These are phyloP conservation scores for Suillus clintonianus DNA, from an alignment of 768 basidiomycete species.

Conservation along the genomic window DNA sequence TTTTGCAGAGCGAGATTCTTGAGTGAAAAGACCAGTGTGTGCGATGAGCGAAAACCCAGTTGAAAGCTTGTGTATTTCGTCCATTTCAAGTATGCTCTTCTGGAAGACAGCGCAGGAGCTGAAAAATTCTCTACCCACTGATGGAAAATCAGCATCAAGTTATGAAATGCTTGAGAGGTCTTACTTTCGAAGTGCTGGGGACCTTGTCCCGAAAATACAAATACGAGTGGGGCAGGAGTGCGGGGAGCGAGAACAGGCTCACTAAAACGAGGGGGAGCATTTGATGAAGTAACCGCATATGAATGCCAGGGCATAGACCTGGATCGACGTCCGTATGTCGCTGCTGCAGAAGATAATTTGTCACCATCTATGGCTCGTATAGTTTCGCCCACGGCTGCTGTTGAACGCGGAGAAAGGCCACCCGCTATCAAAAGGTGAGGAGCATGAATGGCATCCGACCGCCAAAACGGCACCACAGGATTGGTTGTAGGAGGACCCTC, in stretches of 20 bases:
- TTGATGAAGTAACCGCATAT: slow-evolving; percentile 19
- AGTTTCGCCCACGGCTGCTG: slow-evolving; percentile 10
- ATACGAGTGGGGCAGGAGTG: slow-evolving; percentile 33
- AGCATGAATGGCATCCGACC: neutral
- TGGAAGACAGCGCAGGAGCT: slow-evolving; percentile 37
- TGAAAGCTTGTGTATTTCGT: slow-evolving; percentile 30
- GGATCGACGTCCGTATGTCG: slow-evolving; percentile 26
- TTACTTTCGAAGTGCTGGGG: slow-evolving; percentile 41
- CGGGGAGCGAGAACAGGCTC: slow-evolving; percentile 30
- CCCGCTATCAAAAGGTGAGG: slow-evolving; percentile 21
- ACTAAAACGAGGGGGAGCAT: slow-evolving; percentile 18
- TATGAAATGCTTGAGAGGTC: slow-evolving; percentile 7
- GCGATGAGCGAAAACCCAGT: slow-evolving; percentile 39
- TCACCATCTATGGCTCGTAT: neutral
- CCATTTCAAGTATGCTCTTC: slow-evolving; percentile 38
- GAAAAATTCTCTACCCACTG: slow-evolving; percentile 43
- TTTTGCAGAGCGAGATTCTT: slow-evolving; percentile 9
- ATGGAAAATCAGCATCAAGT: neutral
- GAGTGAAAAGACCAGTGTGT: slow-evolving; percentile 38
- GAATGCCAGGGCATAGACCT: slow-evolving; percentile 37
- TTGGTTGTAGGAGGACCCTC: slow-evolving; percentile 26
- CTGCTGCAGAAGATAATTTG: neutral
- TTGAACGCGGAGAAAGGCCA: slow-evolving; percentile 39
- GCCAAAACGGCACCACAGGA: neutral
- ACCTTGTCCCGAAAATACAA: slow-evolving; percentile 43